Conservation (phyloP, 768 basidiomycete species). For the Clitopilus hobsonii region DNA sequence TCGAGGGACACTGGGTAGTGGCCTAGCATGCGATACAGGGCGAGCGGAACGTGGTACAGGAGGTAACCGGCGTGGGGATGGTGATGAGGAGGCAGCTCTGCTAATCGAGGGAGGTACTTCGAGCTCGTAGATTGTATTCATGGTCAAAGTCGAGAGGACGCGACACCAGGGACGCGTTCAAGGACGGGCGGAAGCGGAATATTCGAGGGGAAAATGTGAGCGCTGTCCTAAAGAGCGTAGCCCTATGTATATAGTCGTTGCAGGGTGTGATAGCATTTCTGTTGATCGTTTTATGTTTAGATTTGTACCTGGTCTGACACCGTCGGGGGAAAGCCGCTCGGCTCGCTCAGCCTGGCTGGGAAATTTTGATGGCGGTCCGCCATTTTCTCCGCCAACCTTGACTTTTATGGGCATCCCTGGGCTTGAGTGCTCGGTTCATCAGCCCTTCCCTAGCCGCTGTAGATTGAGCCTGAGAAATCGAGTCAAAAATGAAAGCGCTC, state of each 20-base stretch:
- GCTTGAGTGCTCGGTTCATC: background rate
- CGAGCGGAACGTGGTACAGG: slow-evolving; percentile 17
- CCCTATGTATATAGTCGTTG: background rate
- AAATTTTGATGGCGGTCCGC: background rate
- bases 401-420: background rate
- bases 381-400: background rate
- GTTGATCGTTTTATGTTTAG: background rate
- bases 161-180: background rate
- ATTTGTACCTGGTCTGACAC: background rate
- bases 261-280: background rate
- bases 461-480: too few relatives aligned
- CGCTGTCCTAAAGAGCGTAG: background rate
- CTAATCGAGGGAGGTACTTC: slow-evolving; percentile 1
- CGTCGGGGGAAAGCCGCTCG: background rate
- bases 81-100: slow-evolving; percentile 8
- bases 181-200: background rate
- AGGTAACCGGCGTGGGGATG: slow-evolving; percentile 17
- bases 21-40: slow-evolving; percentile 23
- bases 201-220: background rate
- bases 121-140: background rate
- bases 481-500: background rate
- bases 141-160: background rate
- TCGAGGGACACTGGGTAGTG: slow-evolving; percentile 45
- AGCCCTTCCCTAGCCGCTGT: background rate
- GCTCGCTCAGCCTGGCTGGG: background rate